Base-by-base conservation (phyloP, 2,329 filamentous ascomycete genomes). In the Westerdykella ornata region DNA sequence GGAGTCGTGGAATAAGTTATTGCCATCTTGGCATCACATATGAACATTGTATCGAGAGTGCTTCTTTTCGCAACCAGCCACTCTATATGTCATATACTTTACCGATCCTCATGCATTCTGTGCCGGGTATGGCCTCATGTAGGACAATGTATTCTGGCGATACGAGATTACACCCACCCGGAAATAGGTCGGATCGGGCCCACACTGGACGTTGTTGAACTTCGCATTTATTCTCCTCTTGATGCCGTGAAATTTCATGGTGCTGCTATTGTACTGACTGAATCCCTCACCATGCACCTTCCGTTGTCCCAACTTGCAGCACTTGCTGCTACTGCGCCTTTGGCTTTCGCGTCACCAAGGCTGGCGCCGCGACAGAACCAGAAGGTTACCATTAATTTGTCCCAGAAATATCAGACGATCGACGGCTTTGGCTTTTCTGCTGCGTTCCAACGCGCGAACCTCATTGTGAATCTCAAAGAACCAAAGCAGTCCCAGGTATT, bases 351-450 rank as follows among this genome's bases (percentile, higher is more conserved):
- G 4, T 35, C 47, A 3, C 44, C 52, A 16, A 44, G 46, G 14
- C 29, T 59, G 3, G 44, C 48, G 22, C 12, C 33, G 12, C 54
- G 55, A 12, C 55, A 59, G 36, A 35, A 46, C 11, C 52, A 54
- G 30, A 55, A 53, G 26, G 62, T 72, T 43, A 70, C 62, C 0
- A 59, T 72, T 15, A 62, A 71, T 49, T 48, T 66, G 5, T 48
- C 57, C n/a, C 67, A 63, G 46, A 69, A 63, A 38, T 71, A 66
- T 47, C 70, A 72, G 55, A 67, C 58, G 3, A 71, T 72, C 39
- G 69, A 72, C 48, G 70, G 70, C 9, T 72, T 72, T 47, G 70
- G 70, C 13, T 68, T 71, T 55, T 65, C 59, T 14, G 65, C 63
- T 14, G 70, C 69, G 1, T 73, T 72, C 51, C 68, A 71, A 52